These are phyloP conservation scores for Spencermartinsiella ligniputridi DNA, from an alignment of 1,139 yeast species.

Conservation along the genomic window DNA sequence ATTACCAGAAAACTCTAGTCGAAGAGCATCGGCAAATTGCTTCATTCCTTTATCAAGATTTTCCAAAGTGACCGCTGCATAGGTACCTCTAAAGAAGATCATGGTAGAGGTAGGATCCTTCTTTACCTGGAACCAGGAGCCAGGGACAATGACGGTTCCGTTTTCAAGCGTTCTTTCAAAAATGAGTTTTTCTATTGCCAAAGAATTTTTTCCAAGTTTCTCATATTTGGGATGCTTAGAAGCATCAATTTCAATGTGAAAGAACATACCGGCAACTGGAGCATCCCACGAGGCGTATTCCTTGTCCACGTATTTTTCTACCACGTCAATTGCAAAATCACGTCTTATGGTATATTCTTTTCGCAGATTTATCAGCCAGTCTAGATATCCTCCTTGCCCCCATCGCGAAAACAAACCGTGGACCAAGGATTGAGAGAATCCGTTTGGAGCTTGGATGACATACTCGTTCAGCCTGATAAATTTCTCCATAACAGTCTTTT, in stretches of 20 bases:
- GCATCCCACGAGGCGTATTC: slow-evolving; percentile 50
- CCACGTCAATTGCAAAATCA: slow-evolving; percentile 70
- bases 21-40: slow-evolving; percentile 57
- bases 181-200: slow-evolving; percentile 57
- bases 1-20: slow-evolving; percentile 12
- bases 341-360: slow-evolving; percentile 74
- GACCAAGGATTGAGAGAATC: slow-evolving; percentile 69
- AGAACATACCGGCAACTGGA: slow-evolving; percentile 94
- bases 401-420: slow-evolving; percentile 61
- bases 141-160: slow-evolving; percentile 79
- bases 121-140: slow-evolving; percentile 74
- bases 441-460: slow-evolving; percentile 75
- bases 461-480: slow-evolving; percentile 74
- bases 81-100: slow-evolving; percentile 85
- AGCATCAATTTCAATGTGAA: slow-evolving; percentile 72
- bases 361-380: slow-evolving; percentile 86
- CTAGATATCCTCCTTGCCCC: slow-evolving; percentile 74
- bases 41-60: slow-evolving; percentile 55
- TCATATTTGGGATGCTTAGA: slow-evolving; percentile 70
- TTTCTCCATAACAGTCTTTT: slow-evolving; percentile 60
- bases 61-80: slow-evolving; percentile 74
- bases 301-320: slow-evolving; percentile 55
- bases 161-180: slow-evolving; percentile 60
- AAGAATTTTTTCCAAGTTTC: slow-evolving; percentile 50
- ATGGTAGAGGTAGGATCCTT: slow-evolving; percentile 24